Conservation (phyloP, 2,329 filamentous ascomycete genomes). For the Neofusicoccum laricinum region DNA sequence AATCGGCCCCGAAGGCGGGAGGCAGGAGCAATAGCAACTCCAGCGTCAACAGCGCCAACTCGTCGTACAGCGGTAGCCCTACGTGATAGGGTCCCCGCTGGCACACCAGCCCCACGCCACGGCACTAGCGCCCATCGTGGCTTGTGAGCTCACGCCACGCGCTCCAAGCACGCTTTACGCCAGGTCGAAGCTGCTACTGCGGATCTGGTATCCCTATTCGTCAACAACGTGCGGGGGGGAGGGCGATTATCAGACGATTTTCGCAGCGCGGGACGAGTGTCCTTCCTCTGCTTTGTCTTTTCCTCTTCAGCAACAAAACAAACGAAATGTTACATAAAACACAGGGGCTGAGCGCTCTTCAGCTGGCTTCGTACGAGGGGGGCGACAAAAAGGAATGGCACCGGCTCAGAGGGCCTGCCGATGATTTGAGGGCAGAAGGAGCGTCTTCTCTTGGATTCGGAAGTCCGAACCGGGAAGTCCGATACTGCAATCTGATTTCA, state of each 20-base stretch:
- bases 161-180: neutral
- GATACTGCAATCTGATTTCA: neutral
- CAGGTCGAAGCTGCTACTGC: neutral
- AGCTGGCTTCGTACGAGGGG: neutral
- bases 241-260: neutral
- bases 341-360: neutral
- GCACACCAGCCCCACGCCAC: neutral
- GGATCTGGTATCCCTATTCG: neutral
- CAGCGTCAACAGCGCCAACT: neutral
- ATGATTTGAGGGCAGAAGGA: neutral
- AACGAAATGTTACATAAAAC: neutral
- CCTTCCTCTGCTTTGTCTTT: neutral
- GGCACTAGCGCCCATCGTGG: neutral
- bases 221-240: neutral
- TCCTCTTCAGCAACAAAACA: neutral
- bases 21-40: neutral
- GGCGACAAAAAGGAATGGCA: neutral
- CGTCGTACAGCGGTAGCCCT: conserved; percentile 4
- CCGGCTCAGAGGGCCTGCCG: neutral
- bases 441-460: too few relatives aligned
- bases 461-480: neutral
- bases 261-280: neutral
- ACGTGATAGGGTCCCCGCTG: neutral
- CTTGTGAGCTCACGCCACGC: neutral
- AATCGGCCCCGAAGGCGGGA: neutral